These are phyloP conservation scores for Annulohypoxylon nitens DNA, from an alignment of 495 filamentous ascomycete genomes.

Conservation along the genomic window DNA sequence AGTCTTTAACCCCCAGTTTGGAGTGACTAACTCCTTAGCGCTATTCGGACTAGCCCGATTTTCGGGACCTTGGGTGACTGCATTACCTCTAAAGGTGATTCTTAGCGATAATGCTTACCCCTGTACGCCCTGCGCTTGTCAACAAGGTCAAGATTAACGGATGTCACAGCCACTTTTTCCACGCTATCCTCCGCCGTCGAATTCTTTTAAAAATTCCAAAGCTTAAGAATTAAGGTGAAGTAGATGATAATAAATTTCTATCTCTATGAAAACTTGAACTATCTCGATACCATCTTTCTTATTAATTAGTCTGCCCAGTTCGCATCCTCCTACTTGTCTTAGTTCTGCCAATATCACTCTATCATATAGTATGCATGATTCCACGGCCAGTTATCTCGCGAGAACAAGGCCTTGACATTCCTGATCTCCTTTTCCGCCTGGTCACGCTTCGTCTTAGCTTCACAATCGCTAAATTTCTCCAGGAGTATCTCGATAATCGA, in stretches of 20 bases:
- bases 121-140: conserved; percentile 5
- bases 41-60: neutral
- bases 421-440: neutral
- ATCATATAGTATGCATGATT: neutral
- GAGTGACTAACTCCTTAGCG: neutral
- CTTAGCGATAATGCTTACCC: neutral
- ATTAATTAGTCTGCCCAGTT: no score
- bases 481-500: neutral
- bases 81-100: neutral
- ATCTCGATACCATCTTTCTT: no score
- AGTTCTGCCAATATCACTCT: neutral
- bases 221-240: no score
- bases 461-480: neutral
- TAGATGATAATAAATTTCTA: no score
- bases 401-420: neutral
- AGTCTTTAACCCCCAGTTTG: neutral
- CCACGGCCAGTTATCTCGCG: neutral
- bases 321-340: neutral
- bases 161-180: neutral
- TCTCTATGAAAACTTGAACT: no score
- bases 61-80: conserved; percentile 9
- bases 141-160: neutral
- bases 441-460: neutral
- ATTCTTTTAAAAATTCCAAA: no score
- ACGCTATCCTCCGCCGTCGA: no score